Conservation (phyloP, 352 stramenopile species). For the Phytopythium ostracodes region DNA sequence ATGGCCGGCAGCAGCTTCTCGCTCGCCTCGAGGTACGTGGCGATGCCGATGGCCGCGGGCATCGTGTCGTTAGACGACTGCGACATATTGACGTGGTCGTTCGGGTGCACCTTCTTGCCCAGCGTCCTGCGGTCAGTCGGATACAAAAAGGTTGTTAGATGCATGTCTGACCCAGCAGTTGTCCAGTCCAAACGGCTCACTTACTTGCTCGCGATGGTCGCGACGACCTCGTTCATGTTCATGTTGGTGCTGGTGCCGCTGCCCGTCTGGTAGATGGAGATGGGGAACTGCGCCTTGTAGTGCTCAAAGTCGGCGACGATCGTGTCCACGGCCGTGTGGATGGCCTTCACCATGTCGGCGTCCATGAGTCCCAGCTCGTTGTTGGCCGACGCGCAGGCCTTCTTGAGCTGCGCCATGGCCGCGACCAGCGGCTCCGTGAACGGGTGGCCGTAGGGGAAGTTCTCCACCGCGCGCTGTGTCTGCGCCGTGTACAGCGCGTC, state of each 20-base stretch:
- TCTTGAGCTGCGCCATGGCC: constrained; percentile 44
- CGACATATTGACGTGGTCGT: constrained; percentile 72
- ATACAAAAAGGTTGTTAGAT: too few relatives aligned
- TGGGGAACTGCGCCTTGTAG: constrained; percentile 42
- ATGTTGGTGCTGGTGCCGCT: constrained; percentile 97
- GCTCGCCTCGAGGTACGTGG: constrained; percentile 38
- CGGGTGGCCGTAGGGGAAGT: constrained; percentile 47
- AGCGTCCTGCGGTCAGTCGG: constrained; percentile 38
- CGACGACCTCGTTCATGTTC: constrained; percentile 97
- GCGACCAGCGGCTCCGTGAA: constrained; percentile 37
- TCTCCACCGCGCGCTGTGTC: constrained; percentile 46
- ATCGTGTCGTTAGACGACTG: constrained; percentile 71
- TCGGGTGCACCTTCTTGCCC: constrained; percentile 78
- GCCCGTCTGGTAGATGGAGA: constrained; percentile 88
- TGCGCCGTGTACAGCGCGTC: constrained; percentile 48
- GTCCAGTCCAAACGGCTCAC: constrained; percentile 28
- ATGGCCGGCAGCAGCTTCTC: constrained; percentile 67
- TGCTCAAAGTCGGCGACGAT: constrained; percentile 27
- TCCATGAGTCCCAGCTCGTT: constrained; percentile 36
- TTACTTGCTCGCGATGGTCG: constrained; percentile 74
- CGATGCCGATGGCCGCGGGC: constrained; percentile 49
- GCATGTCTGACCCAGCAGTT: too few relatives aligned
- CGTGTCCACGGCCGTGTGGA: constrained; percentile 27
- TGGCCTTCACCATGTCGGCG: constrained; percentile 26
- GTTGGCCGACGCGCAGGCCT: constrained; percentile 40